phyloP scores from a whole-genome alignment of 2,329 filamentous ascomycete genomes.

The Scopulariopsis brevicaulis region DNA sequence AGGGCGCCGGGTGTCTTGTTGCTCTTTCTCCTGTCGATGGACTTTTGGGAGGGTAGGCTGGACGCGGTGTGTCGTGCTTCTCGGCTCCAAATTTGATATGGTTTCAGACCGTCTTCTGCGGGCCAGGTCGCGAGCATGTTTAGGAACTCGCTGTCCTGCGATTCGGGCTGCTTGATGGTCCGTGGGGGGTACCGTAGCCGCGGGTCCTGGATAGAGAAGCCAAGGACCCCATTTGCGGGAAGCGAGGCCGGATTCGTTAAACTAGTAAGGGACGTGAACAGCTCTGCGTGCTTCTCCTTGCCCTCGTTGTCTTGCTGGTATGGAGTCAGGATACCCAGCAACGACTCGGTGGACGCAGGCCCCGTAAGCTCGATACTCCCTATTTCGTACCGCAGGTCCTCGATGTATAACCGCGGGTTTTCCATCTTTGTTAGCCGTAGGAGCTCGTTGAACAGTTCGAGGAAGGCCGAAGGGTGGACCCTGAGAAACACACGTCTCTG shows the following conservation, averaged over 20 bases:
- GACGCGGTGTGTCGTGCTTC: conserved; percentile 52
- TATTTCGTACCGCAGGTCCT: conserved; percentile 59
- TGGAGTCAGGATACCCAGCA: conserved; percentile 56
- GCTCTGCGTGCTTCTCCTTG: conserved; percentile 26
- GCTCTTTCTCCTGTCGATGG: conserved; percentile 66
- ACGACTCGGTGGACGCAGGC: conserved; percentile 68
- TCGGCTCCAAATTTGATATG: conserved; percentile 56
- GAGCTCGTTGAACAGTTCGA: conserved; percentile 55
- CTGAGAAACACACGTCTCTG: conserved; percentile 52
- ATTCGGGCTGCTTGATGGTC: conserved; percentile 27
- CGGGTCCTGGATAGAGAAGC: conserved; percentile 68
- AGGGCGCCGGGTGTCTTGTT: conserved; percentile 49
- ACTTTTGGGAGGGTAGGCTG: conserved; percentile 62
- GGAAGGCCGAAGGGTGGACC: conserved; percentile 72
- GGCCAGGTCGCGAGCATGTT: conserved; percentile 58
- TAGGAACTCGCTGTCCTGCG: conserved; percentile 33
- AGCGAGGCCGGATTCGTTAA: conserved; percentile 60
- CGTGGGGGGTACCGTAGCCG: conserved; percentile 67
- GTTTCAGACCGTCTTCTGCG: conserved; percentile 36
- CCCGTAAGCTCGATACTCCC: conserved; percentile 45
- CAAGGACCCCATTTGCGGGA: conserved; percentile 57
- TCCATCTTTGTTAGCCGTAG: conserved; percentile 44
- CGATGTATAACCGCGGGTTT: conserved; percentile 49
- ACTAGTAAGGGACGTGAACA: conserved; percentile 40
- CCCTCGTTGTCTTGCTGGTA: conserved; percentile 20